Evolutionary conservation across 495 filamentous ascomycete genomes (phyloP), one percentile per base, ranked within the genome.

Genomic region (Penicillium bialowiezense): DNA sequence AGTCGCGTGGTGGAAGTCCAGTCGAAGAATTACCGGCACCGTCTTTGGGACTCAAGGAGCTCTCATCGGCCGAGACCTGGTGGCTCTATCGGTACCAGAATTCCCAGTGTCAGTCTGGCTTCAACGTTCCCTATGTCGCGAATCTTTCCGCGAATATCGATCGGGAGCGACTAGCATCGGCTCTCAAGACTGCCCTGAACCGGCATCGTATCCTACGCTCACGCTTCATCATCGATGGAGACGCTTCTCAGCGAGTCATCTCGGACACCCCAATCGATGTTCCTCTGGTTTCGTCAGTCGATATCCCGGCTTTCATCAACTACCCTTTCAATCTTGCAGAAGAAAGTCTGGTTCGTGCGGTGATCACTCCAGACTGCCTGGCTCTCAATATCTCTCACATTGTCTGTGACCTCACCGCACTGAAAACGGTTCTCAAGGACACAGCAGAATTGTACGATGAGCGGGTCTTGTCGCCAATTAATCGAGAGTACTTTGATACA

Each of bases 361-460:
- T 52, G 1, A n/a, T 59, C 8, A 52, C 64, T 5, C 18, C 18
- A 1, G 46, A 41, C 5, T 14, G 20, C 3, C 23, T 67, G 17
- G 12, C 60, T 0, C 48, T 67, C 10, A 40, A 51, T 0, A 26
- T 58, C 3, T 60, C 60, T 19, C 64, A 67, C 31, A 60, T 67
- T 37, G 51, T 67, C 18, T 48, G 42, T n/a, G 64, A 67, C 18
- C 34, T 58, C 1, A 62, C 60, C 5, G 50, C 63, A 7, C 43
- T 67, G 10, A 19, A 47, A 9, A 39, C 49, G 1, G 35, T 64
- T 8, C 39, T 67, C 0, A 31, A 39, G 13, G 63, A 67, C 41
- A 53, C 53, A 1, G 13, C 9, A 7, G 7, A 12, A 10, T 6
- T 43, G 14, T 64, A 67, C 42, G 43, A 41, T n/a, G 33, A 19